Conservation (phyloP, 2,329 filamentous ascomycete species). For the Xylaria sp. region DNA sequence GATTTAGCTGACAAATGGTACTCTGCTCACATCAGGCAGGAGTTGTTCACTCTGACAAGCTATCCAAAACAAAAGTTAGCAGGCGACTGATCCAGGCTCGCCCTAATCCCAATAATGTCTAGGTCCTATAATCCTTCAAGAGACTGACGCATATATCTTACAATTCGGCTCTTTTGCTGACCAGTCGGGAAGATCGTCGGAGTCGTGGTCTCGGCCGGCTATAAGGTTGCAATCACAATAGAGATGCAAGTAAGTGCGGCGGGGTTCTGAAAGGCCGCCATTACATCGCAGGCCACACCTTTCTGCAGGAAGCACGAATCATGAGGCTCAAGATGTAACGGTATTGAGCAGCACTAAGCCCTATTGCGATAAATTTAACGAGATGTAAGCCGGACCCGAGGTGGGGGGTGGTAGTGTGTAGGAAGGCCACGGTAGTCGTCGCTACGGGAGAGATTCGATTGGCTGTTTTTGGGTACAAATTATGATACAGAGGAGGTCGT, state of each 20-base stretch:
- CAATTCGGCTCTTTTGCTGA: background rate
- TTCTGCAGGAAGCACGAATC: conserved; percentile 28
- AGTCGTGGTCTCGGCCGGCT: conserved; percentile 1
- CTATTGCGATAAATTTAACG: conserved; percentile 55
- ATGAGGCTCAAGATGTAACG: conserved; percentile 37
- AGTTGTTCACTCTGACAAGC: background rate
- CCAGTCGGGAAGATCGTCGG: background rate
- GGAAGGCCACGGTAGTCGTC: conserved; percentile 34
- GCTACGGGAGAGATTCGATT: conserved; percentile 37
- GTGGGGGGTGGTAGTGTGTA: conserved; percentile 15
- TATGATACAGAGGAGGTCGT: background rate
- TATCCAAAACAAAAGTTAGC: background rate
- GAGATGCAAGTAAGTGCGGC: background rate
- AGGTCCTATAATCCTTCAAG: background rate
- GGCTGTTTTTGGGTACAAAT: conserved; percentile 17
- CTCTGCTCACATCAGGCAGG: background rate
- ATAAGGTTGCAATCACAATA: background rate
- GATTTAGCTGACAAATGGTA: background rate
- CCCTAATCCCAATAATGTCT: background rate
- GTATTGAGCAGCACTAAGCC: conserved; percentile 49
- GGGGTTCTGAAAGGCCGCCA: conserved; percentile 10
- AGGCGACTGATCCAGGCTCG: background rate
- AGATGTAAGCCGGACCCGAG: conserved; percentile 38
- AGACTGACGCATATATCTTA: background rate
- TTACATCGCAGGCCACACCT: conserved; percentile 24